Evolutionary conservation across 192 early-diverging fungal genomes (phyloP), one percentile per base, ranked within the genome.

Genomic region (Backusella macrospora): DNA sequence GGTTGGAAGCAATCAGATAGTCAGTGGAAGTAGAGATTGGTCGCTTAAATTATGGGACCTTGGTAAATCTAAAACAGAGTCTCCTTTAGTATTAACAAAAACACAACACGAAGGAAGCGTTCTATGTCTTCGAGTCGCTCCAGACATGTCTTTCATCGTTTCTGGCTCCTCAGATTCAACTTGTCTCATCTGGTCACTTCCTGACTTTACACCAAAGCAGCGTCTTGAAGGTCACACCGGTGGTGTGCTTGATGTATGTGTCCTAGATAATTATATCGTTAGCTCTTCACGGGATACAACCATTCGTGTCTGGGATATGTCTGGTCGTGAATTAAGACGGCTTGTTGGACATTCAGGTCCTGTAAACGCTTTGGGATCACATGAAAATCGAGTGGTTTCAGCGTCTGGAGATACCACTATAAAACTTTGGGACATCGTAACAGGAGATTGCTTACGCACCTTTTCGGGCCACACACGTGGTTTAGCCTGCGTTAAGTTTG

Each of bases 221-320:
- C 84, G 82, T 0, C 82, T 99, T n/a, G 46, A 76, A 14, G 93
- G 94, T 21, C 96, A 99, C 77, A 65, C 86, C 0, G 83, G 87
- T 0, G 92, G 95, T 5, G 95, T 99, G 12, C 85, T 96, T 10
- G 95, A 96, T 79, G 90, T 97, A 10, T 90, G 94, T 29, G 93
- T 98, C 74, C 85, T 94, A 75, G 73, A 85, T 18, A 70, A 85
- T 16, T 78, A 86, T 59, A 87, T 98, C 18, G 91, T 98, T 21
- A 92, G 92, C 6, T 98, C 96, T 74, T 96, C 95, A 66, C 98
- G 97, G 80, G 98, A 99, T 79, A 90, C 89, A 34, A 92, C 94
- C 0, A 93, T 99, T 67, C 92, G 93, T 76, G 86, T 98, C 21
- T 99, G 98, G 96, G 82, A 89, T 72, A 70, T 76, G 18, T 84